Base-by-base conservation (phyloP, 768 basidiomycete genomes). In the Phaffia australis region DNA sequence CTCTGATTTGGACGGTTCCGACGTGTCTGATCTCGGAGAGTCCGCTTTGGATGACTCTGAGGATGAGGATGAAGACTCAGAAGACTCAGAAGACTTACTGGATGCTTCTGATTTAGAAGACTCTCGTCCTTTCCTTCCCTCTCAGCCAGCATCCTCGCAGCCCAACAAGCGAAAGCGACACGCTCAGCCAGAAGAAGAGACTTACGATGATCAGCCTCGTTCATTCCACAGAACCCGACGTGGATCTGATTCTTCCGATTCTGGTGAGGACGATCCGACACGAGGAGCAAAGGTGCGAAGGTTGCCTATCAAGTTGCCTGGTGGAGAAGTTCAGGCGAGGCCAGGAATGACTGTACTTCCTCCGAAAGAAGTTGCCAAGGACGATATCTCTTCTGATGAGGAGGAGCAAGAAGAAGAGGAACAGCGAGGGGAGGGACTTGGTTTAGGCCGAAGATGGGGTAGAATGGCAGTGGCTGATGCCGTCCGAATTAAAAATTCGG, bases 231-330 rank as follows among this genome's bases (percentile, higher is more conserved):
- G 47, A 49, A 56, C 54, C 15, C 50, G 57, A 9, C 59, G 59
- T 42, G 48, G 50, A 32, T 49, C n/a, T 21, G 61, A 63, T 29
- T 57, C 56, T 29, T 64, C 63, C 3, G 63, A 64, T 21, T 51
- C 50, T 29, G 63, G 57, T 29, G 46, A 35, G 18, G 59, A 60
- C 54, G 65, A 66, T 27, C 52, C 42, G 2, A 56, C 32, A 4
- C 25, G 52, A 23, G 66, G 56, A 19, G 56, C 61, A 48, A 63
- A 75, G 54, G 77, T 77, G 18, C 72, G 73, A 56, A 63, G 75
- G 69, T 79, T 94, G 35, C 89, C 93, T 14, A 92, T 94, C 73
- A 97, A 95, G 76, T 80, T 94, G 1, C 80, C 85, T 2, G 81
- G 87, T 69, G 93, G 93, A 0, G 83, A 82, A 68, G 81, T 97